Evolutionary conservation across 2,329 filamentous ascomycete genomes (phyloP).

Genomic region (Pseudopithomyces maydicus): DNA sequence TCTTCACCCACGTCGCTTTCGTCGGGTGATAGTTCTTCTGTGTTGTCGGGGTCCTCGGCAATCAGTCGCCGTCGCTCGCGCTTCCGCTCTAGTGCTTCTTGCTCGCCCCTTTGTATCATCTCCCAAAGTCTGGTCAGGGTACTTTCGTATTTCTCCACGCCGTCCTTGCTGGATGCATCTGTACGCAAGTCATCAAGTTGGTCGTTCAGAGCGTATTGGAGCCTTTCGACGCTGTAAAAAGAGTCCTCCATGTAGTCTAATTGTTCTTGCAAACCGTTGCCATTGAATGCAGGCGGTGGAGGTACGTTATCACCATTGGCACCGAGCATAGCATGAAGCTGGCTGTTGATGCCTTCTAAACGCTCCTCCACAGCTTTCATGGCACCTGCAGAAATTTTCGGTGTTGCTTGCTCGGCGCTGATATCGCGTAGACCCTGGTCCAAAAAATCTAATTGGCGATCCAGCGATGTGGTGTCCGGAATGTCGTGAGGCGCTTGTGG

Average conservation of each 20-base stretch:
- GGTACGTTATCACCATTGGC: constrained; percentile 56
- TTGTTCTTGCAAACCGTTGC: constrained; percentile 68
- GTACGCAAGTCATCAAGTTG: constrained; percentile 34
- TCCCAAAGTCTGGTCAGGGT: constrained; percentile 59
- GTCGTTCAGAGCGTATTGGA: constrained; percentile 38
- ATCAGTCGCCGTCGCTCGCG: constrained; percentile 38
- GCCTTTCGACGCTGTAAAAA: constrained; percentile 52
- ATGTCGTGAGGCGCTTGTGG: constrained; percentile 25
- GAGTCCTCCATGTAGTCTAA: constrained; percentile 69
- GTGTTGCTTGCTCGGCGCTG: constrained; percentile 58
- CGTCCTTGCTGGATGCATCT: constrained; percentile 20
- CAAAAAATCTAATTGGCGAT: constrained; percentile 72
- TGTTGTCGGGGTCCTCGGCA: constrained; percentile 62
- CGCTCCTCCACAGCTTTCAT: constrained; percentile 47
- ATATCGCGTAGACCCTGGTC: constrained; percentile 68
- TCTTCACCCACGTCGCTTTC: constrained; percentile 64
- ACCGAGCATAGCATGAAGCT: constrained; percentile 58
- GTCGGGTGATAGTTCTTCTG: constrained; percentile 65
- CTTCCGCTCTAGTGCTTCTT: constrained; percentile 47
- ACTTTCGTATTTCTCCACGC: constrained; percentile 53
- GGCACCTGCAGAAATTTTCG: constrained; percentile 32
- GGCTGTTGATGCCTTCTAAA: constrained; percentile 61
- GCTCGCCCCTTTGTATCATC: constrained; percentile 52
- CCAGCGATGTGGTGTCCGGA: constrained; percentile 38
- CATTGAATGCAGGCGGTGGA: constrained; percentile 63